Conservation (phyloP, 2,329 filamentous ascomycete species). For the Aschersonia sp. region DNA sequence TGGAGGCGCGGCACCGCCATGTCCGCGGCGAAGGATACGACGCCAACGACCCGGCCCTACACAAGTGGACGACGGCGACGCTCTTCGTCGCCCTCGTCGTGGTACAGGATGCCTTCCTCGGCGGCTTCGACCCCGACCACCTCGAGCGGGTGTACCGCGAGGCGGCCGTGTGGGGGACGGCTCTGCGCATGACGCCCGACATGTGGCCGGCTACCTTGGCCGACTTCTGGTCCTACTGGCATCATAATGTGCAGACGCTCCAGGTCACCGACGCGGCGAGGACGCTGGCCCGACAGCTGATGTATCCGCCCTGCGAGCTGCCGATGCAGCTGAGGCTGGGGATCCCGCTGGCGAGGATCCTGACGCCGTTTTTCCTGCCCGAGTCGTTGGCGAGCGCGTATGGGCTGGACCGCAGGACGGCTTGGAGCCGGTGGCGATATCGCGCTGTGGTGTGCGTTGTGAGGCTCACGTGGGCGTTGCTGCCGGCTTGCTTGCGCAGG, state of each 20-base stretch:
- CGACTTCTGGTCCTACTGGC: conserved; percentile 23
- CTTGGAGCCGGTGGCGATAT: conserved; percentile 9
- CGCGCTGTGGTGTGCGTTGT: not conserved
- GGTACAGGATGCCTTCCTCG: conserved; percentile 20
- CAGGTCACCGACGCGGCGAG: conserved; percentile 16
- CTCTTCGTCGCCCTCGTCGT: conserved; percentile 20
- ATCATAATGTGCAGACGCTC: conserved; percentile 17
- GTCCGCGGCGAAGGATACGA: conserved; percentile 18
- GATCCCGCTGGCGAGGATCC: conserved; percentile 7
- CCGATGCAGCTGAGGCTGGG: conserved; percentile 7
- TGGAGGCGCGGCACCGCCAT: conserved; percentile 17
- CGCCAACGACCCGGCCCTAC: conserved; percentile 20
- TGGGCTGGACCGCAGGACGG: conserved; percentile 8
- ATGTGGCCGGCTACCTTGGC: conserved; percentile 20
- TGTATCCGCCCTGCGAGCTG: conserved; percentile 11
- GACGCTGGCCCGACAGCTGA: conserved; percentile 9
- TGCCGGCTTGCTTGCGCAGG: conserved; percentile 7
- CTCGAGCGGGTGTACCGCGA: conserved; percentile 13
- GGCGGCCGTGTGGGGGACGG: conserved; percentile 14
- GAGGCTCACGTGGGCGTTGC: conserved; percentile 4
- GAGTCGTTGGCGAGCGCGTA: conserved; percentile 11
- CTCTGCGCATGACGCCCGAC: conserved; percentile 15
- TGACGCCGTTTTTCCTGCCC: conserved; percentile 7
- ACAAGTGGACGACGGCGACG: conserved; percentile 25
- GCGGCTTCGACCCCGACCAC: conserved; percentile 12